Evolutionary conservation across 441 rosid genomes (phyloP), one percentile per base, ranked within the genome.

Genomic region (Raphanus hybrid): DNA sequence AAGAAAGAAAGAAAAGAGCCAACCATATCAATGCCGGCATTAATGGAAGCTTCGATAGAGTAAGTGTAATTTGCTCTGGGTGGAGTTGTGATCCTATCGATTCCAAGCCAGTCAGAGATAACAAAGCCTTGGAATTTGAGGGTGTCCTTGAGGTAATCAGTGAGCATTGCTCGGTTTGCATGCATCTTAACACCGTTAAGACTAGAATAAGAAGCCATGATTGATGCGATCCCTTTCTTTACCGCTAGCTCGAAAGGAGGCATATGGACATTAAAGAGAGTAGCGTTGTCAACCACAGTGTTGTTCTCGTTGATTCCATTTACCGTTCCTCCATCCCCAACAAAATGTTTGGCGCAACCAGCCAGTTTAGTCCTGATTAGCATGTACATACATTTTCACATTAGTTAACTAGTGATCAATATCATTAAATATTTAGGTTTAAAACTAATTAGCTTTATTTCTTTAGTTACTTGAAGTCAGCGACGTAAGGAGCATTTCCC

Each of bases 241-340:
- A 90, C 87, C 0, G 94, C 83, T 14, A 71, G 11, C 60, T 82
- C 81, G 69, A 88, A 90, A 7, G 84, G 90, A 35, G 91, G 87
- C 94, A 88, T 84, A 75, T 90, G 92, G 69, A 88, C 84, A 74
- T 82, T 70, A 6, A 82, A 75, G 62, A 90, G 8, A 27, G 81
- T 86, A 10, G 81, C 80, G 26, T 60, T 52, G 71, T 74, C 70
- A 29, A 26, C 85, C 12, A 82, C 60, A 0, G 90, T 86, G 79
- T 90, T 86, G 71, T 85, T 70, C 85, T 88, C 91, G 60, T 90
- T 84, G 61, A 88, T 75, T 39, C 94, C 92, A 16, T 34, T 5
- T n/a, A 80, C 72, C 0, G 94, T 90, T 26, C 94, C 94, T 34
- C 92, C 94, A 55, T 90, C 94, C 11, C 87, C 94, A 35, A 90